A percentile compares a stretch with the other conserved stretches of the same genome.
phyloP scores from a whole-genome alignment of 2,329 filamentous ascomycete genomes.

The Akanthomyces dipterigenus region DNA sequence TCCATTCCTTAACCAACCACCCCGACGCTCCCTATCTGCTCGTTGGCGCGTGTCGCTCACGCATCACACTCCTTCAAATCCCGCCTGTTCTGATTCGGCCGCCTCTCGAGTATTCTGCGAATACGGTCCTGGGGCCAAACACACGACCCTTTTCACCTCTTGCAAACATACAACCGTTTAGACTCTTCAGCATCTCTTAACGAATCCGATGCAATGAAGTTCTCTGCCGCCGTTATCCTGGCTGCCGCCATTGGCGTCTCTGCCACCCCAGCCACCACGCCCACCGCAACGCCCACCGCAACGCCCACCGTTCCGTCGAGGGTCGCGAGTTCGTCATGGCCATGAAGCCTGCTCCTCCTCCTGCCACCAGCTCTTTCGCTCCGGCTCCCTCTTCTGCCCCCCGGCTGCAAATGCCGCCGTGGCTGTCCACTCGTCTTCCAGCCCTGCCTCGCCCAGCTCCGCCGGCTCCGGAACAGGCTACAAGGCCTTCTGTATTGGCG shows the following conservation, averaged over 20 bases:
- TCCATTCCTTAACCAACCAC: conserved; percentile 13
- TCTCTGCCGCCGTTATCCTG: conserved; percentile 31
- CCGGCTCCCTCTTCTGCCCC: neutral
- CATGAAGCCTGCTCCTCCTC: conserved; percentile 23
- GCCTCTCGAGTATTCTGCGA: conserved; percentile 13
- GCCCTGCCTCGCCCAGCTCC: neutral
- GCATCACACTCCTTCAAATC: conserved; percentile 14
- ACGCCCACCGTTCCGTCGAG: conserved; percentile 26
- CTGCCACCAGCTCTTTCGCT: conserved; percentile 7
- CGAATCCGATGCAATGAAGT: conserved; percentile 31
- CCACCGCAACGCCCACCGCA: conserved; percentile 30
- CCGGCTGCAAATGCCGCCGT: neutral
- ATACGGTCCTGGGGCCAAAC: conserved; percentile 1
- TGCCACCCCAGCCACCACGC: too few species aligned
- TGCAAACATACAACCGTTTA: neutral
- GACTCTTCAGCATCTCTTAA: neutral
- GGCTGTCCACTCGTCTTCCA: neutral
- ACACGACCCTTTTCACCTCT: neutral
- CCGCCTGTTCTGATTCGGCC: conserved; percentile 6
- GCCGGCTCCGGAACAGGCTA: conserved; percentile 16
- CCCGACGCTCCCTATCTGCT: conserved; percentile 10
- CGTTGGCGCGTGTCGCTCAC: conserved; percentile 9
- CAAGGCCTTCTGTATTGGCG: conserved; percentile 29
- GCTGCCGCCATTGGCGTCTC: conserved; percentile 35
- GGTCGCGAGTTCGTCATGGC: conserved; percentile 28